phyloP scores from a whole-genome alignment of 805 yeast species.

The Wickerhamiella occidentalis region DNA sequence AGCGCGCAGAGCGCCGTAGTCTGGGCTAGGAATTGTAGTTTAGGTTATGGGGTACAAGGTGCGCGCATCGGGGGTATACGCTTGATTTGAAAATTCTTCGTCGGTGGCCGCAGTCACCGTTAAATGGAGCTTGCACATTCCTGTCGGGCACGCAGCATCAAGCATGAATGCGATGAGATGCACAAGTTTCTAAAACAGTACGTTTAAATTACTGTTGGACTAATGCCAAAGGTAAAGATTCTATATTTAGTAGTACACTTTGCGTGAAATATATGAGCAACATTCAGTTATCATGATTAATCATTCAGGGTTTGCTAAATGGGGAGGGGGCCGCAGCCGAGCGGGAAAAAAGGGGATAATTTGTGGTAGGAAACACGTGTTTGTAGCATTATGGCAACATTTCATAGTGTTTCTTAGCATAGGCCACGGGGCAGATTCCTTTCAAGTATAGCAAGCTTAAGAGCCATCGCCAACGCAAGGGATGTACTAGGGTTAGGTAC shows the following conservation, averaged over 20 bases:
- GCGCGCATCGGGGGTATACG: neutral
- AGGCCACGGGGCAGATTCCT: too few relatives aligned
- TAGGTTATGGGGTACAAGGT: too few relatives aligned
- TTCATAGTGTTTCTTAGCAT: neutral
- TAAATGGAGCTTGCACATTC: neutral
- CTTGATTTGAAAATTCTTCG: neutral
- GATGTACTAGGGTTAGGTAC: conserved; percentile 5
- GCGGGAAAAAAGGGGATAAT: neutral
- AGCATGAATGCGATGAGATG: conserved; percentile 2
- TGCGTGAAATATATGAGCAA: neutral
- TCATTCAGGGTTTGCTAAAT: neutral
- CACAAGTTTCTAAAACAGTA: neutral
- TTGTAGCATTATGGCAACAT: neutral
- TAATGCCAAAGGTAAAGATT: neutral
- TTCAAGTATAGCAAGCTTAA: too few relatives aligned
- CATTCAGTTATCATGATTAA: neutral
- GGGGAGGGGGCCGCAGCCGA: neutral
- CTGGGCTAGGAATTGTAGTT: neutral
- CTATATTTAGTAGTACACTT: neutral
- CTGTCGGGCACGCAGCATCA: neutral
- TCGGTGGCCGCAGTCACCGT: neutral
- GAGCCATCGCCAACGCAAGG: conserved; percentile 3
- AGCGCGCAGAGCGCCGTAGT: neutral
- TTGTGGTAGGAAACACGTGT: neutral
- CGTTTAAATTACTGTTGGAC: too few relatives aligned